phyloP scores from a whole-genome alignment of 2,329 filamentous ascomycete genomes.

The Sarocladiaceae sp. region DNA sequence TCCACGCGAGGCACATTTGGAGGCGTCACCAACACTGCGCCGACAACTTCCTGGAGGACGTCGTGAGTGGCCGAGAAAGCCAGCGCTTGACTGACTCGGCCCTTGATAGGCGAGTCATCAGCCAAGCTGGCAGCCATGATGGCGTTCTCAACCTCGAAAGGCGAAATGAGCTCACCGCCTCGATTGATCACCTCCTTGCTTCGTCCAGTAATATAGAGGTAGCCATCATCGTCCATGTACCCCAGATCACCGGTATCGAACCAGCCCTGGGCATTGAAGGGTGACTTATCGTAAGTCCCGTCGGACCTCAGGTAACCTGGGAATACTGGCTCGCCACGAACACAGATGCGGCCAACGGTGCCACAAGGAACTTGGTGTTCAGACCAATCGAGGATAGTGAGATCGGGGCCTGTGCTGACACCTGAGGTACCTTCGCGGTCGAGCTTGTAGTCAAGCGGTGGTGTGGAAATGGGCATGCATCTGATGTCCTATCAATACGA shows the following conservation, averaged over 20 bases:
- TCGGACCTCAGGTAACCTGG: constrained; percentile 43
- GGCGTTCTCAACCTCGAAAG: constrained; percentile 55
- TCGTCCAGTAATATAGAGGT: constrained; percentile 50
- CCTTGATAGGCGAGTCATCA: constrained; percentile 36
- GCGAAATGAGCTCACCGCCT: constrained; percentile 55
- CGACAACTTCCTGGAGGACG: constrained; percentile 53
- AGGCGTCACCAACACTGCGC: constrained; percentile 46
- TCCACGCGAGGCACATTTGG: constrained; percentile 38
- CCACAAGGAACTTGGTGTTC: constrained; percentile 25
- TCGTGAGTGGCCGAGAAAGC: constrained; percentile 50
- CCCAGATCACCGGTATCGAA: constrained; percentile 53
- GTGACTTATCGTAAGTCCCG: constrained; percentile 36
- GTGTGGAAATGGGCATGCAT: constrained; percentile 55
- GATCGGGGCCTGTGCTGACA: constrained; percentile 45
- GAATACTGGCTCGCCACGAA: constrained; percentile 48
- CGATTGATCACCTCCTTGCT: constrained; percentile 55
- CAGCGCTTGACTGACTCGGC: constrained; percentile 43
- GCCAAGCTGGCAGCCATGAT: constrained; percentile 42
- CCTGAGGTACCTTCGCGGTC: constrained; percentile 51
- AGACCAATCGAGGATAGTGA: constrained; percentile 42
- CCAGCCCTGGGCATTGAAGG: constrained; percentile 45
- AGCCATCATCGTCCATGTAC: constrained; percentile 45
- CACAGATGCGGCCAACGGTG: constrained; percentile 42
- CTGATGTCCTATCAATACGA: constrained; percentile 14
- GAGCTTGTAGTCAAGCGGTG: constrained; percentile 46